Evolutionary conservation across 805 yeast species (phyloP).

Genomic region (Lachancea dasiensis): DNA sequence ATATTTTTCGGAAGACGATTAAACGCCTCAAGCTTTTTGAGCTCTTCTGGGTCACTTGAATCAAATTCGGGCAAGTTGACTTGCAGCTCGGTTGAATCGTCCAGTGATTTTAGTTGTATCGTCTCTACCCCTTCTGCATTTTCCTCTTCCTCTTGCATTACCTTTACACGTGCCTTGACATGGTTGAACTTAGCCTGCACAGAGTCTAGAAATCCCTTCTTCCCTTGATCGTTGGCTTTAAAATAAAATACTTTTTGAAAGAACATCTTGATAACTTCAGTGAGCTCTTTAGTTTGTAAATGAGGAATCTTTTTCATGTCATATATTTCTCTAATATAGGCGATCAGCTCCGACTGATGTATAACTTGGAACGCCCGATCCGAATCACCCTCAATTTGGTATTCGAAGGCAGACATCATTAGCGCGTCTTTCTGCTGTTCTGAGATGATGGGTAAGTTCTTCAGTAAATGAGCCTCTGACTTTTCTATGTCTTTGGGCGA

Average conservation of each 20-base stretch:
- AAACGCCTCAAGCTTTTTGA: conserved; percentile 47
- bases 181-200: conserved; percentile 70
- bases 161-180: conserved; percentile 65
- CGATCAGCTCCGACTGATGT: conserved; percentile 72
- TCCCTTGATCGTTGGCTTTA: conserved; percentile 48
- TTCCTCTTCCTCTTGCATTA: conserved; percentile 48
- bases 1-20: conserved; percentile 51
- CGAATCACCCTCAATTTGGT: conserved; percentile 58
- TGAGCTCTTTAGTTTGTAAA: conserved; percentile 31
- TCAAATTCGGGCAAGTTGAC: conserved; percentile 64
- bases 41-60: conserved; percentile 40
- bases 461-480: conserved; percentile 47
- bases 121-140: conserved; percentile 63
- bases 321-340: conserved; percentile 50
- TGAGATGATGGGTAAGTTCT: conserved; percentile 63
- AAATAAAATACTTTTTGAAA: conserved; percentile 50
- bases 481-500: conserved; percentile 41
- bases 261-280: conserved; percentile 55
- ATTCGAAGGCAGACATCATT: conserved; percentile 87
- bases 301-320: conserved; percentile 33
- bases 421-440: conserved; percentile 88
- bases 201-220: conserved; percentile 63
- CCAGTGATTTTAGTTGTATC: conserved; percentile 83
- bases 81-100: conserved; percentile 69
- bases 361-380: conserved; percentile 57